phyloP scores from a whole-genome alignment of 2,329 filamentous ascomycete species.

The Ascochyta rabiei region DNA sequence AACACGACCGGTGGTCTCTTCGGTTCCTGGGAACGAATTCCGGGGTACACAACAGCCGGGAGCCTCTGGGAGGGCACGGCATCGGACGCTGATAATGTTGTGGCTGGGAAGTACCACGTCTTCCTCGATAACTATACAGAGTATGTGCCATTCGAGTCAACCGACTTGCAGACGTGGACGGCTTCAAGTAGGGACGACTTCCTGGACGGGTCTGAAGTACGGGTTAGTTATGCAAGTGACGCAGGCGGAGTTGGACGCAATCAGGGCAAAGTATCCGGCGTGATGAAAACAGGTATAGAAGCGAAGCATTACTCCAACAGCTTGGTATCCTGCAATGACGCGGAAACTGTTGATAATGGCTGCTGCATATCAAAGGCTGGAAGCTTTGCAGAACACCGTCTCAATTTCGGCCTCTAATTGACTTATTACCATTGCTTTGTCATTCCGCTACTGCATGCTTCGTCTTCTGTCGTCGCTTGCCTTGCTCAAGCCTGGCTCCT shows the following conservation, averaged over 20 bases:
- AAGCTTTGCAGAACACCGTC: neutral
- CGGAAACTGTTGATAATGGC: neutral
- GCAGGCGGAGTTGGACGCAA: conserved; percentile 13
- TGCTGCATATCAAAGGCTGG: neutral
- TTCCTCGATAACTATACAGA: conserved; percentile 11
- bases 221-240: conserved; percentile 13
- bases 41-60: conserved; percentile 1
- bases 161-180: conserved; percentile 9
- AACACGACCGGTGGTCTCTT: conserved; percentile 12
- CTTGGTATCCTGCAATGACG: neutral
- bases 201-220: conserved; percentile 15
- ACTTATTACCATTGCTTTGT: neutral
- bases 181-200: conserved; percentile 6
- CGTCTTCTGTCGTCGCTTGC: conserved; percentile 1
- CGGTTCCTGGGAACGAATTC: conserved; percentile 10
- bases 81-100: conserved; percentile 13
- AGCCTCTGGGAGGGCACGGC: conserved; percentile 19
- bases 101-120: conserved; percentile 12
- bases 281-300: neutral
- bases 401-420: too few species aligned
- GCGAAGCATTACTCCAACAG: neutral
- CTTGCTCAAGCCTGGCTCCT: conserved; percentile 11
- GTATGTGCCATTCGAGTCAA: conserved; percentile 15
- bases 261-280: conserved; percentile 3
- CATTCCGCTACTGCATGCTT: neutral